These are phyloP conservation scores for Skeletonema menzelii DNA, from an alignment of 108 stramenopile genomes.

Conservation along the genomic window DNA sequence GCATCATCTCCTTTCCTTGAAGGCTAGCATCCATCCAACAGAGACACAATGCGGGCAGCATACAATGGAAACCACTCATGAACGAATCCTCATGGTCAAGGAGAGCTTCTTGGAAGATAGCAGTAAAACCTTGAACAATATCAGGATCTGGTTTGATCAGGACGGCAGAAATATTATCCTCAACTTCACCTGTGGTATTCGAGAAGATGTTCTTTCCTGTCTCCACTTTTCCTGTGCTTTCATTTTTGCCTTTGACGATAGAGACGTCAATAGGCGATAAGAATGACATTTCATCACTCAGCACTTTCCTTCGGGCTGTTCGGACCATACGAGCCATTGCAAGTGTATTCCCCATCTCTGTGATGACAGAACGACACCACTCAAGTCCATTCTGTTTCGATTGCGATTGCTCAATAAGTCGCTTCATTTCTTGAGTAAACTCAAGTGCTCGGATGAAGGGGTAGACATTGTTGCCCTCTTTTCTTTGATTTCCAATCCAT, in stretches of 20 bases:
- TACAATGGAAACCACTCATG: conserved; percentile 41
- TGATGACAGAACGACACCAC: conserved; percentile 48
- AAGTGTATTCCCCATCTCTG: conserved; percentile 71
- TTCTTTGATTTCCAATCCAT: conserved; percentile 54
- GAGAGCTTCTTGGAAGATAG: conserved; percentile 25
- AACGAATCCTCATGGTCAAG: conserved; percentile 45
- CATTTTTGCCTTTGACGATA: not conserved
- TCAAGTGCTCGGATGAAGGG: conserved; percentile 52
- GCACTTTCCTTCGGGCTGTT: conserved; percentile 28
- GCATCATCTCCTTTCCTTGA: conserved; percentile 65
- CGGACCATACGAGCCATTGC: conserved; percentile 43
- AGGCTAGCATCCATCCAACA: conserved; percentile 51
- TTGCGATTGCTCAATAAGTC: conserved; percentile 23
- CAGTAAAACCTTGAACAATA: conserved; percentile 48
- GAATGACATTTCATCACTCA: conserved; percentile 24
- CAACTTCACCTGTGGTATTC: not conserved
- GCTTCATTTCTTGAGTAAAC: conserved; percentile 54
- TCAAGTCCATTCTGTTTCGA: conserved; percentile 21
- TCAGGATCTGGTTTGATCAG: conserved; percentile 31
- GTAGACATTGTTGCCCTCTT: conserved; percentile 49
- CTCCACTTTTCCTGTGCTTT: not conserved
- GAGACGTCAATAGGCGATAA: conserved; percentile 9
- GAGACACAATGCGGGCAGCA: conserved; percentile 63
- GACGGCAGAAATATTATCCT: conserved; percentile 9
- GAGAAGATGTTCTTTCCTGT: not conserved